A percentile compares a stretch with the other conserved stretches of the same genome.
Evolutionary conservation across 1,284 basidiomycete genomes (phyloP).

Genomic region (Taiwanofungus camphoratus): DNA sequence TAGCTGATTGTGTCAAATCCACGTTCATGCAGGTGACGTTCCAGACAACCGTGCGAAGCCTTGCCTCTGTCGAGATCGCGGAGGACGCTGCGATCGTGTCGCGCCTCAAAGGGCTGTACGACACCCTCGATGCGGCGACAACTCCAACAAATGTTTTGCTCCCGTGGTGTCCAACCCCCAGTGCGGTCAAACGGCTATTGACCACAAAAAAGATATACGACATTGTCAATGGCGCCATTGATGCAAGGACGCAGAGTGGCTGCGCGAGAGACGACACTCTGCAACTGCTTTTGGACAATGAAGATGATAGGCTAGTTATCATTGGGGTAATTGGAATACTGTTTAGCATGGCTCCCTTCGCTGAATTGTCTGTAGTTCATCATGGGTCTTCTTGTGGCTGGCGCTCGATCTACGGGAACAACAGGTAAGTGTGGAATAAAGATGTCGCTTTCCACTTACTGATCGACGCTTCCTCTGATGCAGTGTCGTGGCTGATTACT

Average conservation of each 20-base stretch:
- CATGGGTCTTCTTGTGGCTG: constrained; percentile 71
- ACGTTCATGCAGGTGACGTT: constrained; percentile 50
- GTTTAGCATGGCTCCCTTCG: not conserved
- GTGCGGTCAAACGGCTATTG: constrained; percentile 60
- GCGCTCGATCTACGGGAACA: constrained; percentile 68
- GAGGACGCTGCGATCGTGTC: constrained; percentile 52
- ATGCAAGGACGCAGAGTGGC: constrained; percentile 48
- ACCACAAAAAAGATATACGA: constrained; percentile 70
- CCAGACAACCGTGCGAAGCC: constrained; percentile 60
- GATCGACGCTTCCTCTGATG: constrained; percentile 13
- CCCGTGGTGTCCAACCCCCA: constrained; percentile 67
- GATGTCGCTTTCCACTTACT: constrained; percentile 9
- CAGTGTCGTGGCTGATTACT: constrained; percentile 66
- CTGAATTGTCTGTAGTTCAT: constrained; percentile 50
- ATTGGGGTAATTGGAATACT: constrained; percentile 50
- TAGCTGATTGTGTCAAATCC: too few species aligned
- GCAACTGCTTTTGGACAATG: constrained; percentile 62
- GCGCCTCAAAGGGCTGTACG: constrained; percentile 58
- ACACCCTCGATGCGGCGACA: constrained; percentile 58
- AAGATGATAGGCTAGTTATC: constrained; percentile 59
- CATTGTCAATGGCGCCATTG: constrained; percentile 53
- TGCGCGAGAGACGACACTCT: constrained; percentile 53
- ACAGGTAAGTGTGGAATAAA: constrained; percentile 39
- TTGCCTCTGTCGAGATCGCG: constrained; percentile 63
- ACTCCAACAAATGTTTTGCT: constrained; percentile 65